phyloP scores from a whole-genome alignment of 164 flowering plant genomes.

The Sedum album region DNA sequence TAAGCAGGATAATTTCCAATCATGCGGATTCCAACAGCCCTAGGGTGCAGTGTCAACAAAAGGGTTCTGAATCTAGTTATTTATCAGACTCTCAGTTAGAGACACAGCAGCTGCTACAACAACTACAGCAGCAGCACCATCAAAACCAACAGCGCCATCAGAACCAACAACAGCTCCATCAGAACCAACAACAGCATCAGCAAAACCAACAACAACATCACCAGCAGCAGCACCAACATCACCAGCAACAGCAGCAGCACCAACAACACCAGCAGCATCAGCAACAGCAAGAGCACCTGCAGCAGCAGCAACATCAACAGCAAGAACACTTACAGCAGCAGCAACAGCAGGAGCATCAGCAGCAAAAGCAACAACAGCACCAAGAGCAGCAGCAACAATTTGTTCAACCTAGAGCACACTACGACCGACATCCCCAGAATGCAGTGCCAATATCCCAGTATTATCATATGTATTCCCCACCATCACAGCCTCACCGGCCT shows the following conservation, averaged over 20 bases:
- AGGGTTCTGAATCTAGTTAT: slow-evolving; percentile 50
- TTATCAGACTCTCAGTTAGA: slow-evolving; percentile 32
- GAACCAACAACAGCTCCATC: too few species aligned
- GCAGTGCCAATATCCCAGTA: slow-evolving; percentile 41
- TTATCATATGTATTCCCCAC: too few species aligned
- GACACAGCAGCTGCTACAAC: slow-evolving; percentile 19
- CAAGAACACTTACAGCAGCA: too few species aligned
- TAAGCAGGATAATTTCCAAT: slow-evolving; percentile 27
- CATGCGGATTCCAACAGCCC: slow-evolving; percentile 39
- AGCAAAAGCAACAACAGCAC: too few species aligned
- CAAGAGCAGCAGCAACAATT: too few species aligned
- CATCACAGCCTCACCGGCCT: slow-evolving; percentile 22
- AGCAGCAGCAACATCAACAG: slow-evolving; percentile 3
- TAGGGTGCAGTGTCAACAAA: slow-evolving; percentile 41
- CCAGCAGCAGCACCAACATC: too few species aligned
- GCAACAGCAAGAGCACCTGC: slow-evolving; percentile 14
- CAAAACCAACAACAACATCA: too few species aligned
- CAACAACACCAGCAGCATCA: slow-evolving; percentile 29
- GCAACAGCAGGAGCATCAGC: too few species aligned
- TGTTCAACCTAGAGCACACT: too few species aligned
- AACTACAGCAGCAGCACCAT: slow-evolving; percentile 16
- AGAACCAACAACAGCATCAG: too few species aligned
- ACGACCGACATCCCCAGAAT: too few species aligned
- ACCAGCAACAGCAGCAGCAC: slow-evolving; percentile 16
- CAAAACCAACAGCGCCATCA: too few species aligned